Conservation (phyloP, 2,329 filamentous ascomycete genomes). For the Aspergillus sp. region DNA sequence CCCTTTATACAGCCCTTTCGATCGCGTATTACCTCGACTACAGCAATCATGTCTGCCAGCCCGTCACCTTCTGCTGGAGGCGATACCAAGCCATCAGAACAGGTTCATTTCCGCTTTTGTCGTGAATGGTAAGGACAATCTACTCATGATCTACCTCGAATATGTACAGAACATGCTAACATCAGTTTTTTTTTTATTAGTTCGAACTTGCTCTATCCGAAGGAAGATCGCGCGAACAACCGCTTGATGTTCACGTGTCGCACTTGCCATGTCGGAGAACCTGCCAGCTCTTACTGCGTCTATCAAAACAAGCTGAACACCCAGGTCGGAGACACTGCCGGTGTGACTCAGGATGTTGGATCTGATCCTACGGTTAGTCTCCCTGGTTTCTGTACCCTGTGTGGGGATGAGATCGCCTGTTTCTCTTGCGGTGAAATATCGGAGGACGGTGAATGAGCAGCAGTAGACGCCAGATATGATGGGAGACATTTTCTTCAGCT, state of each 20-base stretch:
- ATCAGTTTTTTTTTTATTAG: slow-evolving; percentile 37
- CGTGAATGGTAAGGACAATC: slow-evolving; percentile 72
- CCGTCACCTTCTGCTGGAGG: slow-evolving; percentile 41
- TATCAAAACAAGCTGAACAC: slow-evolving; percentile 94
- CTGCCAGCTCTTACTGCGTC: slow-evolving; percentile 83
- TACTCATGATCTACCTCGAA: slow-evolving; percentile 9
- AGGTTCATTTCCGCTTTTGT: slow-evolving; percentile 97
- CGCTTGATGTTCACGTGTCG: slow-evolving; percentile 93
- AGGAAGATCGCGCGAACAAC: slow-evolving; percentile 82
- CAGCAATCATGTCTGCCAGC: slow-evolving; percentile 37
- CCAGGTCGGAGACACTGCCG: slow-evolving; percentile 88
- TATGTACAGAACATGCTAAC: neutral
- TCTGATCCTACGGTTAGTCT: slow-evolving; percentile 97
- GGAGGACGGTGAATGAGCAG: slow-evolving; percentile 15
- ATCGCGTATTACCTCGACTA: neutral
- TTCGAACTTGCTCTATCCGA: slow-evolving; percentile 96
- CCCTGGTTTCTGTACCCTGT: slow-evolving; percentile 56
- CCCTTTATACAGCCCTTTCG: too few relatives aligned
- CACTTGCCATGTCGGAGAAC: slow-evolving; percentile 88
- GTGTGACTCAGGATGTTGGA: slow-evolving; percentile 94
- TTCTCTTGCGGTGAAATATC: slow-evolving; percentile 47
- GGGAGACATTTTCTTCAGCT: neutral
- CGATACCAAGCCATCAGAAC: slow-evolving; percentile 53
- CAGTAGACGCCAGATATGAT: neutral
- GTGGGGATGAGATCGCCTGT: slow-evolving; percentile 57